Conservation (phyloP, 2,329 filamentous ascomycete species). For the Clonostachys byssicola region DNA sequence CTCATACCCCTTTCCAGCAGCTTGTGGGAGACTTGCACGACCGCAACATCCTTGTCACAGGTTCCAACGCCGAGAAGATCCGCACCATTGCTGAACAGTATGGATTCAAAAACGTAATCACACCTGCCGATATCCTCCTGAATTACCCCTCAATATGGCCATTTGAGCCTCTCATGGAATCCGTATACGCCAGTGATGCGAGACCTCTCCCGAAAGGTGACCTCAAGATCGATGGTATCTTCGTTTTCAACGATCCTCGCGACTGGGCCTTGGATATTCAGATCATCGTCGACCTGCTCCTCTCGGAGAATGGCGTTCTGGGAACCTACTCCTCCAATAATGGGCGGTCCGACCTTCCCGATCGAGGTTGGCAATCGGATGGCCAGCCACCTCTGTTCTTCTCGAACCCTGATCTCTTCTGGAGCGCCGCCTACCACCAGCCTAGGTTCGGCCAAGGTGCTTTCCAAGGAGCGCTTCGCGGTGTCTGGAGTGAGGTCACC, state of each 20-base stretch:
- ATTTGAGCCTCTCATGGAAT: constrained; percentile 27
- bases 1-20: constrained; percentile 65
- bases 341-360: constrained; percentile 23
- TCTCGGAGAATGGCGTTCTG: constrained; percentile 47
- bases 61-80: constrained; percentile 34
- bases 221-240: constrained; percentile 29
- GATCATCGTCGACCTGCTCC: constrained; percentile 19
- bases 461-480: constrained; percentile 60
- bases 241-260: constrained; percentile 24
- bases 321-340: constrained; percentile 61
- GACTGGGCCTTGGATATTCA: constrained; percentile 28
- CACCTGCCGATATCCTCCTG: constrained; percentile 22
- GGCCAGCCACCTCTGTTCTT: constrained; percentile 64
- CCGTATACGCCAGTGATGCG: too few relatives aligned
- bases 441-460: constrained; percentile 68
- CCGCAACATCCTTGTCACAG: constrained; percentile 46
- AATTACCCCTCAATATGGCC: constrained; percentile 17
- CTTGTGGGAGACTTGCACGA: constrained; percentile 34
- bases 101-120: constrained; percentile 29
- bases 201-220: constrained; percentile 9
- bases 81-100: constrained; percentile 19
- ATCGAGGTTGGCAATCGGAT: constrained; percentile 42
- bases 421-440: constrained; percentile 62
- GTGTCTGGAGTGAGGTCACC: constrained; percentile 51
- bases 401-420: constrained; percentile 67